Evolutionary conservation across 2,329 filamentous ascomycete species (phyloP).

Genomic region (Elsinoe australis): DNA sequence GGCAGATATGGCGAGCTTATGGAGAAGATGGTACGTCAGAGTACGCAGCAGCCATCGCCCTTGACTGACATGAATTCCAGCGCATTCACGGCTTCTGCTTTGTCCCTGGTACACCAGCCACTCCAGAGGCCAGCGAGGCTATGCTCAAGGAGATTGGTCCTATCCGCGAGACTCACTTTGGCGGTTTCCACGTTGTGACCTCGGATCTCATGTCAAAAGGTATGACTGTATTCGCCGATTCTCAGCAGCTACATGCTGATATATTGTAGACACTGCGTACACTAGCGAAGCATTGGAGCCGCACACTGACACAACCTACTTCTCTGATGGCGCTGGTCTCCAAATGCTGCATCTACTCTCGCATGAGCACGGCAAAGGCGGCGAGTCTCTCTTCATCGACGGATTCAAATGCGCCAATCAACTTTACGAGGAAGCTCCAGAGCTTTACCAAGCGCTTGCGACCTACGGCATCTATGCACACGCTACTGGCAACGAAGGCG

Average conservation of each 20-base stretch:
- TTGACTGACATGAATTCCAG: slow-evolving; percentile 5
- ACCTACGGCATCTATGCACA: slow-evolving; percentile 61
- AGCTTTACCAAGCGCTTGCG: slow-evolving; percentile 52
- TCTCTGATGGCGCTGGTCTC: slow-evolving; percentile 81
- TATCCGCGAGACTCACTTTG: slow-evolving; percentile 83
- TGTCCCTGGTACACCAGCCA: slow-evolving; percentile 60
- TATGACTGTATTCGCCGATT: neutral
- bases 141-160: slow-evolving; percentile 76
- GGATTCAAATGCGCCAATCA: slow-evolving; percentile 65
- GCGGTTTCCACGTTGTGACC: slow-evolving; percentile 77
- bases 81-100: slow-evolving; percentile 69
- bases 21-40: slow-evolving; percentile 22
- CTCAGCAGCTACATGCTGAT: neutral
- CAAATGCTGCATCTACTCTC: slow-evolving; percentile 90
- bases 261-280: slow-evolving; percentile 47
- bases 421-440: slow-evolving; percentile 48
- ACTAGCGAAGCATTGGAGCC: slow-evolving; percentile 73
- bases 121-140: slow-evolving; percentile 62
- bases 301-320: slow-evolving; percentile 95
- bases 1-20: slow-evolving; percentile 24
- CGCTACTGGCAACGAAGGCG: slow-evolving; percentile 77
- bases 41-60: neutral
- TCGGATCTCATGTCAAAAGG: slow-evolving; percentile 72
- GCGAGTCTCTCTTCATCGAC: slow-evolving; percentile 75
- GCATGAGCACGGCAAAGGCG: slow-evolving; percentile 62